Percentiles rank a stretch among this genome's conserved stretches.
phyloP scores from a whole-genome alignment of 129 eudicot genomes.

The Sambucus nigra region DNA sequence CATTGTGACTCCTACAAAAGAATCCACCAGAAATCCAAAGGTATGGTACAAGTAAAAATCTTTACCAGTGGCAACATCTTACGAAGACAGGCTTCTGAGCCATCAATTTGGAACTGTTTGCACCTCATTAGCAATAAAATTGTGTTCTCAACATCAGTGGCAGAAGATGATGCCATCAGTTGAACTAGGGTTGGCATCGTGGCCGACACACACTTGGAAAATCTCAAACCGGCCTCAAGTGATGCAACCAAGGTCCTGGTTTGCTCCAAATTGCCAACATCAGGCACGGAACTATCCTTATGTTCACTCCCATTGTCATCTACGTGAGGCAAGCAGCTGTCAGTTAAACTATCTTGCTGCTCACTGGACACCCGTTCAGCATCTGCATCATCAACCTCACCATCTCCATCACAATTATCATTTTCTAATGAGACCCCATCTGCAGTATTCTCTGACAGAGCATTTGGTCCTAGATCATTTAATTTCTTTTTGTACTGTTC shows the following conservation, averaged over 20 bases:
- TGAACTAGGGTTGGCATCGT: conserved; percentile 89
- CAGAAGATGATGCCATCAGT: conserved; percentile 95
- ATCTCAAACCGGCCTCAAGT: conserved; percentile 83
- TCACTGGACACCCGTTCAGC: conserved; percentile 22
- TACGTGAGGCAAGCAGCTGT: conserved; percentile 53
- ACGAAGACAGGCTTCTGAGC: conserved; percentile 76
- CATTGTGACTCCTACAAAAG: background rate
- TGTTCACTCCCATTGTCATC: conserved; percentile 37
- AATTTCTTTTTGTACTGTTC: conserved; percentile 87
- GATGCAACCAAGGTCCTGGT: conserved; percentile 88
- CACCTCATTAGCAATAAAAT: conserved; percentile 92
- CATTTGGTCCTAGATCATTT: conserved; percentile 59
- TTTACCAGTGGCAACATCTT: conserved; percentile 95
- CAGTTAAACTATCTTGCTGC: conserved; percentile 62
- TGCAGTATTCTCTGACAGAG: conserved; percentile 29
- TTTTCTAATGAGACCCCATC: conserved; percentile 37
- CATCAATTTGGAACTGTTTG: conserved; percentile 93
- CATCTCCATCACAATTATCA: conserved; percentile 47
- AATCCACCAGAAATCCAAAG: background rate
- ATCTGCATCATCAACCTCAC: conserved; percentile 36
- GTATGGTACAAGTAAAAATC: background rate
- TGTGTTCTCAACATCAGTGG: conserved; percentile 92
- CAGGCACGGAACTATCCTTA: conserved; percentile 63
- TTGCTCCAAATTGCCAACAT: conserved; percentile 91
- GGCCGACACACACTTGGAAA: conserved; percentile 63